Conservation (phyloP, 1,284 basidiomycete species). For the Sporisorium graminicola region DNA sequence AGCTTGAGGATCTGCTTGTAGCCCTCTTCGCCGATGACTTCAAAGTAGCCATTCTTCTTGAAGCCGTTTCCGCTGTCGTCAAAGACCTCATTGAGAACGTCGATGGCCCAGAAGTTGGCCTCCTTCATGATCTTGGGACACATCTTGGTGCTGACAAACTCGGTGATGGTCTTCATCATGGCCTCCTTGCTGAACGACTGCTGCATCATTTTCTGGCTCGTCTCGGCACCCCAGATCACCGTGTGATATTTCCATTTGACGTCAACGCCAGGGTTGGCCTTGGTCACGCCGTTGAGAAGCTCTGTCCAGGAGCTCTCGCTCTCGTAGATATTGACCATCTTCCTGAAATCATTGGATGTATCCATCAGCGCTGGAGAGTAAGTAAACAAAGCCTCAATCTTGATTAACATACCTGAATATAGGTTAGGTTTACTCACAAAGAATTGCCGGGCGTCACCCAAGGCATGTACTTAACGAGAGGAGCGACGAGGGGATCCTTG, state of each 20-base stretch:
- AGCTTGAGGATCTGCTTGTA: constrained; percentile 44
- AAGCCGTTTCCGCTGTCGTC: constrained; percentile 39
- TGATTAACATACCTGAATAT: no score
- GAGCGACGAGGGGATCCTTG: constrained; percentile 22
- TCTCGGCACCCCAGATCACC: constrained; percentile 42
- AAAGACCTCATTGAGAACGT: constrained; percentile 52
- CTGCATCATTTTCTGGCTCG: constrained; percentile 37
- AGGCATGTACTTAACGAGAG: constrained; percentile 28
- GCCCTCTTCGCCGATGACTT: constrained; percentile 46
- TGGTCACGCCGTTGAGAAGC: constrained; percentile 22
- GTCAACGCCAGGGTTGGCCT: constrained; percentile 8
- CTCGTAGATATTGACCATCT: constrained; percentile 37
- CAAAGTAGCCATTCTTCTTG: constrained; percentile 52
- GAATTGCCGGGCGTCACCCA: constrained; percentile 33
- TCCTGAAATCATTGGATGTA: neutral
- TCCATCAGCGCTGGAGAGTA: no score
- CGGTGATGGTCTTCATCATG: constrained; percentile 51
- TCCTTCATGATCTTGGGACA: constrained; percentile 53
- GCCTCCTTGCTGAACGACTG: constrained; percentile 42
- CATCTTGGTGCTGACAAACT: constrained; percentile 43
- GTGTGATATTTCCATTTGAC: constrained; percentile 45
- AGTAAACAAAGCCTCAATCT: no score
- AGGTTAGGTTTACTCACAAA: neutral
- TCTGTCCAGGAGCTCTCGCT: constrained; percentile 40
- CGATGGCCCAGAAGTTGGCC: constrained; percentile 46